Conservation (phyloP, 2,329 filamentous ascomycete species). For the Pochonia chlamydosporia region DNA sequence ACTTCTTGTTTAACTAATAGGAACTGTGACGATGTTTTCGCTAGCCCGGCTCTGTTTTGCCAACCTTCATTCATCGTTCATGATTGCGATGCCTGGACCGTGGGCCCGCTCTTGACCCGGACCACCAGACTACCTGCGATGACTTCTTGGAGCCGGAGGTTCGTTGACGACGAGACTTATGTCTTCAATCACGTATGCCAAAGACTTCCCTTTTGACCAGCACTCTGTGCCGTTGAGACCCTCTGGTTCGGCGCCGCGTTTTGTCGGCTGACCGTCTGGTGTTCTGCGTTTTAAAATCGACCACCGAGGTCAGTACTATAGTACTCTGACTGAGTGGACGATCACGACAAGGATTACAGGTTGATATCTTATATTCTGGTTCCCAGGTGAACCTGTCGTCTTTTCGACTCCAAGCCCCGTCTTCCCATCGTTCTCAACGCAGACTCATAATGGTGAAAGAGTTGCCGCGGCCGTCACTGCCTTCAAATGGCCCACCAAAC, state of each 20-base stretch:
- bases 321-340: constrained; percentile 4
- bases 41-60: no score
- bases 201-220: neutral
- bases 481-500: constrained; percentile 65
- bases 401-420: neutral
- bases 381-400: neutral
- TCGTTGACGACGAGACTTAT: no score
- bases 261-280: neutral
- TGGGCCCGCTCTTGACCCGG: no score
- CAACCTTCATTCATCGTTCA: no score
- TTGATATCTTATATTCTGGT: neutral
- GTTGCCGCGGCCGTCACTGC: constrained; percentile 61
- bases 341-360: neutral
- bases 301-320: neutral
- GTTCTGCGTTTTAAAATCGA: neutral
- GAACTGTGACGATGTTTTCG: no score
- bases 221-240: neutral
- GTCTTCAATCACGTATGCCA: neutral
- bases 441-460: constrained; percentile 38
- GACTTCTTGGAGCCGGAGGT: no score
- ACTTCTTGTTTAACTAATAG: no score
- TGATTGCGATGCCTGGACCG: no score
- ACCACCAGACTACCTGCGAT: no score
- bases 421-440: neutral
- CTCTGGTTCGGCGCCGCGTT: neutral